phyloP scores from a whole-genome alignment of 768 basidiomycete species.

The Leccinum ochraceum region DNA sequence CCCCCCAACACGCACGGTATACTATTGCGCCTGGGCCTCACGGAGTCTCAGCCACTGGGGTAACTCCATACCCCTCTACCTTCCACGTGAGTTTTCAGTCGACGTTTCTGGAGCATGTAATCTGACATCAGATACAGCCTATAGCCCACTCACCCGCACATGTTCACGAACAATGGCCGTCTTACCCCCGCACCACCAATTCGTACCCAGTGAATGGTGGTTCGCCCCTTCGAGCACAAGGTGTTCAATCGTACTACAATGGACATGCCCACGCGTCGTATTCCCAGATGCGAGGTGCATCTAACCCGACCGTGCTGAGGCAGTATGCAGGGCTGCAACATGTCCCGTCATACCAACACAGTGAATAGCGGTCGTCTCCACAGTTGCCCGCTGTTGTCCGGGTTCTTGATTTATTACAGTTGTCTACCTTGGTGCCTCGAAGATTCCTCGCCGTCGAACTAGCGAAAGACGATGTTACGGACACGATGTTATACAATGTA shows the following conservation, averaged over 20 bases:
- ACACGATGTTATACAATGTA: constrained; percentile 26
- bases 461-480: constrained; percentile 12
- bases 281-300: constrained; percentile 30
- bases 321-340: constrained; percentile 32
- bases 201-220: constrained; percentile 22
- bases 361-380: constrained; percentile 19
- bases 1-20: constrained; percentile 21
- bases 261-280: constrained; percentile 27
- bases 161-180: constrained; percentile 28
- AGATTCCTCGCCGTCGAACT: neutral
- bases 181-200: constrained; percentile 27
- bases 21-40: constrained; percentile 15
- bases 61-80: constrained; percentile 27
- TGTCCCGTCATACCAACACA: constrained; percentile 31
- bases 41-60: constrained; percentile 14
- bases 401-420: constrained; percentile 13
- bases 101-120: neutral
- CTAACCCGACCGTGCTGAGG: constrained; percentile 18
- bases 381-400: neutral
- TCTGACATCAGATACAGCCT: constrained; percentile 13
- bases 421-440: constrained; percentile 2
- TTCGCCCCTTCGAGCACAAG: constrained; percentile 20
- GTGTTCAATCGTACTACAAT: constrained; percentile 29
- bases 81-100: constrained; percentile 21
- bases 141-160: constrained; percentile 17